phyloP scores from a whole-genome alignment of 1,284 basidiomycete species.

The Exsudoporus floridanus region DNA sequence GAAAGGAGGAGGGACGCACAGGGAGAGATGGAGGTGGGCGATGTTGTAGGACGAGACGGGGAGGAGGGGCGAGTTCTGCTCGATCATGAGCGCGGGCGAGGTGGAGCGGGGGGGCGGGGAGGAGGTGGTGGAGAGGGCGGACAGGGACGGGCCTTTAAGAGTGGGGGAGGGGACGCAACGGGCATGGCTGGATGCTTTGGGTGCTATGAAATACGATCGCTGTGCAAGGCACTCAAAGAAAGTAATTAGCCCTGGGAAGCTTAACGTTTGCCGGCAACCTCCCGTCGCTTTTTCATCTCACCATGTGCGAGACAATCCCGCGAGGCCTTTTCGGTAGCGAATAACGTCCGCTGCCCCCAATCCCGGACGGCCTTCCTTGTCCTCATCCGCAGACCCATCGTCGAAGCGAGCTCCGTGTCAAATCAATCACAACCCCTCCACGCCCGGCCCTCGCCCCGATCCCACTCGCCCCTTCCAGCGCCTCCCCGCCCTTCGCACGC shows the following conservation, averaged over 20 bases:
- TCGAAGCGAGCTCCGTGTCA: constrained; percentile 21
- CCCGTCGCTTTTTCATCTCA: constrained; percentile 29
- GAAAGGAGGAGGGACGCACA: constrained; percentile 43
- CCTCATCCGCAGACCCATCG: constrained; percentile 16
- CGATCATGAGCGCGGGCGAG: constrained; percentile 40
- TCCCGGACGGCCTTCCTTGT: constrained; percentile 2
- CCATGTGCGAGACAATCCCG: constrained; percentile 30
- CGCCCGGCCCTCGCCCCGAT: constrained; percentile 9
- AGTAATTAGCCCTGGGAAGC: constrained; percentile 37
- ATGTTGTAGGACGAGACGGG: constrained; percentile 61
- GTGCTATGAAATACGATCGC: constrained; percentile 37
- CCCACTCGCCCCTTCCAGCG: background rate
- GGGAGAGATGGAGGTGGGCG: constrained; percentile 57
- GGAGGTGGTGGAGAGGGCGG: constrained; percentile 11
- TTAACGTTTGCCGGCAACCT: constrained; percentile 37
- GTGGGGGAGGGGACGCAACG: constrained; percentile 5
- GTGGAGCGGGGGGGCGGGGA: constrained; percentile 5
- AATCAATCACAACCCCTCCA: constrained; percentile 7
- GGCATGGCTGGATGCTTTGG: constrained; percentile 1
- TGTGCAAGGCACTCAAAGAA: constrained; percentile 35
- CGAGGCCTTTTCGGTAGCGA: constrained; percentile 40
- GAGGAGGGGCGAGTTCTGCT: constrained; percentile 37
- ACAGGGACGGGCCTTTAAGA: constrained; percentile 20
- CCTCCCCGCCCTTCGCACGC: background rate
- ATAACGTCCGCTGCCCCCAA: constrained; percentile 29